Percentiles rank a stretch among this genome's conserved stretches.
Conservation (phyloP, 2,329 filamentous ascomycete species). For the Colletotrichum sp. region DNA sequence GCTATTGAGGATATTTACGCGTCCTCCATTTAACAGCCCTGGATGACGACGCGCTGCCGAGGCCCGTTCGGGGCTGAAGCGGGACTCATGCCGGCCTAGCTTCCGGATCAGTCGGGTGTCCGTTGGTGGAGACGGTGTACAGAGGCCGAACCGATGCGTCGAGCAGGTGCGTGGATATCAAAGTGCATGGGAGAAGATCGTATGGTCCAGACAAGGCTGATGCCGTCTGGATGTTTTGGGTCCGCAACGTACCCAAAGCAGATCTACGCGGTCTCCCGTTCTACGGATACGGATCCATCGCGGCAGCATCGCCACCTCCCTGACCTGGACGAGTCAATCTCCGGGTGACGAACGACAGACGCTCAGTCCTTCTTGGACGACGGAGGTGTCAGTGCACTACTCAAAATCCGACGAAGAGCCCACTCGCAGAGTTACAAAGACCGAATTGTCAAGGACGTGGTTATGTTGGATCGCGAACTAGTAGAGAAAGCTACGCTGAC, state of each 20-base stretch:
- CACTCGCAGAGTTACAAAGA: neutral
- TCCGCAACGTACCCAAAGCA: neutral
- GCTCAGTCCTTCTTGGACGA: neutral
- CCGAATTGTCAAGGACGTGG: neutral
- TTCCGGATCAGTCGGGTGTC: slow-evolving; percentile 12
- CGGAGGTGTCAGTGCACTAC: neutral
- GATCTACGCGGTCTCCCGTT: neutral
- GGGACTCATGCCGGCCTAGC: neutral
- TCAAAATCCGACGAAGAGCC: neutral
- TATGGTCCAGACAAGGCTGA: neutral
- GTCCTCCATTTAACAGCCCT: neutral
- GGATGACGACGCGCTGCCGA: neutral
- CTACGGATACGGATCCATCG: neutral
- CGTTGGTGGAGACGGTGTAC: neutral
- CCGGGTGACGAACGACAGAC: neutral
- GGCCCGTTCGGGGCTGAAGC: neutral
- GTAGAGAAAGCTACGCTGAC: neutral
- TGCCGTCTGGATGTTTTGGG: neutral
- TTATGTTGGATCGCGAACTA: neutral
- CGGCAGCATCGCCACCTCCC: slow-evolving; percentile 11
- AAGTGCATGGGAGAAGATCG: neutral
- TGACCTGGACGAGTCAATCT: slow-evolving; percentile 1
- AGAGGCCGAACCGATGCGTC: neutral
- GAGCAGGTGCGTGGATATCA: neutral
- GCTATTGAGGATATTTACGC: neutral